phyloP scores from a whole-genome alignment of 306 rosid genomes.

The Quercus variabilis region DNA sequence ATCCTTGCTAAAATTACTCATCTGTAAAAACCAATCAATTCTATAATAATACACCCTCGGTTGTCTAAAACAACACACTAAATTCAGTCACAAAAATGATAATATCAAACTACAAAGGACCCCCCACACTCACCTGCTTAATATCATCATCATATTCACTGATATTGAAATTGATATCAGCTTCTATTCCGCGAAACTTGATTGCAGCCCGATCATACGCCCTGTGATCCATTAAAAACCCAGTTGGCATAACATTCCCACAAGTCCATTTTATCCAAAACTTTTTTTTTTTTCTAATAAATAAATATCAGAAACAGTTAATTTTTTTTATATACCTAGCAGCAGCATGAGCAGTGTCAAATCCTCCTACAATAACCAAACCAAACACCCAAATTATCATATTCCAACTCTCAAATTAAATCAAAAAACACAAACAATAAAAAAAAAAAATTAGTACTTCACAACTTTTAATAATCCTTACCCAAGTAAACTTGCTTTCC shows the following conservation, averaged over 20 bases:
- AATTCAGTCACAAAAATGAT: background rate
- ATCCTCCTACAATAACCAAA: constrained; percentile 55
- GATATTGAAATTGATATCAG: constrained; percentile 82
- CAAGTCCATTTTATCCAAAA: background rate
- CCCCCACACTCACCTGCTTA: constrained; percentile 52
- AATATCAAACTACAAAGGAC: background rate
- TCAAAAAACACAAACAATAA: background rate
- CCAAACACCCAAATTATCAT: background rate
- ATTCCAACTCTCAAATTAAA: background rate
- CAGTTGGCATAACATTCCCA: background rate
- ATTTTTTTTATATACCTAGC: constrained; percentile 54
- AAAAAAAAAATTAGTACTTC: background rate
- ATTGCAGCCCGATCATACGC: constrained; percentile 97
- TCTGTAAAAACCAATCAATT: constrained; percentile 38
- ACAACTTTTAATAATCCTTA: constrained; percentile 24
- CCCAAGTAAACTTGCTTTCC: constrained; percentile 97
- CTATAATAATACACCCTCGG: background rate
- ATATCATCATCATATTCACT: constrained; percentile 82
- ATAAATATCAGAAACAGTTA: background rate
- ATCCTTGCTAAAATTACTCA: constrained; percentile 76
- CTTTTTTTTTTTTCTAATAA: background rate
- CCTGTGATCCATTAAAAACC: constrained; percentile 35
- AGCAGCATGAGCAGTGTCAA: constrained; percentile 91
- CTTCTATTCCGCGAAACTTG: constrained; percentile 82
- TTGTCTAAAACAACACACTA: background rate